phyloP scores from a whole-genome alignment of 345 rosid species.

The Sisymbrium irio region DNA sequence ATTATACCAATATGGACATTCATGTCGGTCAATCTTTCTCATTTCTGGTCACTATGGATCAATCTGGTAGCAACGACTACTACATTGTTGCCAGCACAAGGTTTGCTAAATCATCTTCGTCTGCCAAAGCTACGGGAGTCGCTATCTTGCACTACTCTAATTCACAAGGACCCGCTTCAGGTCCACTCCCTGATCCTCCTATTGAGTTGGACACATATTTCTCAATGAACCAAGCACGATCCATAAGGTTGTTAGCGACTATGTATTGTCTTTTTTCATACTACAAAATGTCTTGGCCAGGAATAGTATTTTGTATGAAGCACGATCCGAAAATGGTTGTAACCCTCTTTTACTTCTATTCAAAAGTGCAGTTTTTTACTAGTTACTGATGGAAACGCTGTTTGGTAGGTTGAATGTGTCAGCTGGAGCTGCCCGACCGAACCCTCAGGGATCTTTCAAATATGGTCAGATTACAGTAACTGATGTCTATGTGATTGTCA shows the following conservation, averaged over 20 bases:
- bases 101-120: conserved; percentile 52
- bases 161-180: conserved; percentile 78
- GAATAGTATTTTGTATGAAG: not conserved
- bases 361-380: no score
- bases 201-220: conserved; percentile 59
- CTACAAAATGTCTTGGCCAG: not conserved
- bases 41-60: conserved; percentile 89
- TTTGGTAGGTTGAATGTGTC: conserved; percentile 73
- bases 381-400: conserved; percentile 7
- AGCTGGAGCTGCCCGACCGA: conserved; percentile 92
- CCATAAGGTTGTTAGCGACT: conserved; percentile 74
- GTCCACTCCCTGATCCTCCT: conserved; percentile 89
- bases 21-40: conserved; percentile 96
- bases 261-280: conserved; percentile 23
- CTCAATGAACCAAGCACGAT: conserved; percentile 98
- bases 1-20: conserved; percentile 76
- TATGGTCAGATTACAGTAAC: conserved; percentile 86
- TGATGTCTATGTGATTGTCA: conserved; percentile 71
- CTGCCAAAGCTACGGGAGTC: conserved; percentile 60
- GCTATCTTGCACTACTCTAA: conserved; percentile 81
- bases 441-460: conserved; percentile 92
- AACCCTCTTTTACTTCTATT: not conserved
- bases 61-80: conserved; percentile 74
- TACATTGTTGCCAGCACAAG: conserved; percentile 84
- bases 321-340: not conserved